phyloP scores from a whole-genome alignment of 345 rosid species.

The Alliaria petiolata region DNA sequence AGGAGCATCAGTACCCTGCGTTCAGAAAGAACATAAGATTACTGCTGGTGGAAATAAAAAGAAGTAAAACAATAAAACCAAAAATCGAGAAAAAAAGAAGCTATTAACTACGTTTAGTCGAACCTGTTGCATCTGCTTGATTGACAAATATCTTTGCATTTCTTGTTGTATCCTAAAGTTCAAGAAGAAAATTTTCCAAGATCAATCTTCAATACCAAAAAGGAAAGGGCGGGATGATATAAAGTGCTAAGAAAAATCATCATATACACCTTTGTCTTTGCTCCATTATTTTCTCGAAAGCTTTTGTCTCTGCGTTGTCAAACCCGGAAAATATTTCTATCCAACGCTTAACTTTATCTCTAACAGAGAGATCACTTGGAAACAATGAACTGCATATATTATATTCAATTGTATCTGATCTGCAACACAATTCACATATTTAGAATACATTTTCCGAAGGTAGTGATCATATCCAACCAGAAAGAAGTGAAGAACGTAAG shows the following conservation, averaged over 20 bases:
- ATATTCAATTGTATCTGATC: constrained; percentile 83
- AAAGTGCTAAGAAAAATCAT: constrained; percentile 21
- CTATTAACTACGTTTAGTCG: constrained; percentile 13
- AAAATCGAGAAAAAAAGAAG: not conserved
- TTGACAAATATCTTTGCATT: constrained; percentile 81
- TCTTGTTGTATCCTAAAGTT: constrained; percentile 92
- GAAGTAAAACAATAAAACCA: not conserved
- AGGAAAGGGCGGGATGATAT: constrained; percentile 11
- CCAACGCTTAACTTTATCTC: constrained; percentile 71
- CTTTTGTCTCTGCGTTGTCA: constrained; percentile 83
- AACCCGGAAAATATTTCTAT: constrained; percentile 70
- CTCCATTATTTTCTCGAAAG: constrained; percentile 87
- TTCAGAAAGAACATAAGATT: constrained; percentile 25
- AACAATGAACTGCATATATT: constrained; percentile 64
- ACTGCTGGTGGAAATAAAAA: not conserved
- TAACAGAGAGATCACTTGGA: constrained; percentile 57
- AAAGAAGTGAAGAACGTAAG: not conserved
- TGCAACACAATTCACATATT: constrained; percentile 41
- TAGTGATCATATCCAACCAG: not conserved
- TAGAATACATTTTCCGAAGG: not conserved
- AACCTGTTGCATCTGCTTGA: constrained; percentile 88
- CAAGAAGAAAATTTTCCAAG: constrained; percentile 40
- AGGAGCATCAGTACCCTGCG: constrained; percentile 76
- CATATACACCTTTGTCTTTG: constrained; percentile 80
- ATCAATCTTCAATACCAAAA: constrained; percentile 38